Percentiles rank a stretch among this genome's conserved stretches.
Conservation (phyloP, 202 grass and related monocot species). For the Hordeum pubiflorum region DNA sequence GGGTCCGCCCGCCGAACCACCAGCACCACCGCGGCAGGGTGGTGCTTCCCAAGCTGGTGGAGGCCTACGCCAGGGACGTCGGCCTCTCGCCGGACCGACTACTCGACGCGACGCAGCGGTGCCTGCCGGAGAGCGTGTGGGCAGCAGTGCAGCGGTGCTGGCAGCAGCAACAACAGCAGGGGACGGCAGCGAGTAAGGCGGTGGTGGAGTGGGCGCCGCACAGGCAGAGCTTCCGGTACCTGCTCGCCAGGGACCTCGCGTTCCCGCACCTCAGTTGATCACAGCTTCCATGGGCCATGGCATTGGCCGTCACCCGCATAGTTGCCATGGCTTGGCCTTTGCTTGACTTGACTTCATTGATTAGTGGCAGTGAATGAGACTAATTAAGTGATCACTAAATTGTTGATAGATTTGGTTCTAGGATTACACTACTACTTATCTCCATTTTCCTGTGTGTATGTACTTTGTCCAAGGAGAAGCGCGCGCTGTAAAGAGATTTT, state of each 20-base stretch:
- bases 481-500: not conserved
- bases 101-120: conserved; percentile 70
- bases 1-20: not conserved
- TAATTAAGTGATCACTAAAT: not conserved
- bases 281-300: not conserved
- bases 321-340: not conserved
- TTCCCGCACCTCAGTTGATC: conserved; percentile 74
- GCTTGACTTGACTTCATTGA: not conserved
- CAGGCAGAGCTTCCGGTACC: conserved; percentile 69
- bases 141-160: conserved; percentile 70
- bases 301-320: not conserved
- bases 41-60: conserved; percentile 69
- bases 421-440: not conserved
- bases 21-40: conserved; percentile 41
- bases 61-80: conserved; percentile 73
- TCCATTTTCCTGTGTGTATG: not conserved
- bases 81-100: conserved; percentile 59
- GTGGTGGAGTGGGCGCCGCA: conserved; percentile 84
- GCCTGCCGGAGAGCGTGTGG: conserved; percentile 80
- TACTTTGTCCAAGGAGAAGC: not conserved
- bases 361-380: not conserved
- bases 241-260: conserved; percentile 68
- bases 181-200: conserved; percentile 49
- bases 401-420: not conserved
- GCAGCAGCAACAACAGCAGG: conserved; percentile 44